Evolutionary conservation across 495 filamentous ascomycete genomes (phyloP), one percentile per base, ranked within the genome.

Genomic region (Daldinia childiae): DNA sequence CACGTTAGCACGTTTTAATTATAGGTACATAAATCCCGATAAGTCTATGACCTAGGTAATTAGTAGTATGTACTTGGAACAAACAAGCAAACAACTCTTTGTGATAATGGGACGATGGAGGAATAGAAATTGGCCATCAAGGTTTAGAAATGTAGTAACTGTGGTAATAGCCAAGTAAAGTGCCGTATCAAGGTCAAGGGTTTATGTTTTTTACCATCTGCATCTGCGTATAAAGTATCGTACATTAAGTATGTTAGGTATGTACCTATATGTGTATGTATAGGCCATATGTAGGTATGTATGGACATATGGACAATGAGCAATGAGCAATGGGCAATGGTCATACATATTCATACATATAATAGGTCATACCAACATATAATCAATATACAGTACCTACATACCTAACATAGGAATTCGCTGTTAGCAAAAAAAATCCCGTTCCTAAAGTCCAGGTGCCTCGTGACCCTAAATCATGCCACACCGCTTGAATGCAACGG

Each of bases 381-480:
- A 36, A 29, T 54, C 11, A 27, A 57, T 29, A 29, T 57, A 30
- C 8, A 19, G 15, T 57, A 36, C 30, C 7, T 32, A 32, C 29
- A 7, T 32, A 32, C 29, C 6, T 32, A 9, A 56, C 52, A 56
- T 56, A 56, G 52, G 9, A 66, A 64, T 64, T 62, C 58, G 63
- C 63, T 59, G 51, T 68, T 62, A 64, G 64, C 52, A 72, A 64
- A 61, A 64, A 61, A 8, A 60, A 64, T 72, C 48, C 64, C 69
- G 69, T 72, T 69, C 55, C 43, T 64, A 66, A 71, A 58, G 50
- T 51, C 66, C 57, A 66, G 36, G 71, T 58, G 58, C 71, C 71
- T 73, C 71, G 71, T 73, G 71, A 73, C 71, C 71, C 66, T 73
- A 64, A 69, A 73, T 73, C 71, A 73, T 69, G 71, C 71, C 66